phyloP scores from a whole-genome alignment of 2,329 filamentous ascomycete species.

The Alternaria angustiovoidea region DNA sequence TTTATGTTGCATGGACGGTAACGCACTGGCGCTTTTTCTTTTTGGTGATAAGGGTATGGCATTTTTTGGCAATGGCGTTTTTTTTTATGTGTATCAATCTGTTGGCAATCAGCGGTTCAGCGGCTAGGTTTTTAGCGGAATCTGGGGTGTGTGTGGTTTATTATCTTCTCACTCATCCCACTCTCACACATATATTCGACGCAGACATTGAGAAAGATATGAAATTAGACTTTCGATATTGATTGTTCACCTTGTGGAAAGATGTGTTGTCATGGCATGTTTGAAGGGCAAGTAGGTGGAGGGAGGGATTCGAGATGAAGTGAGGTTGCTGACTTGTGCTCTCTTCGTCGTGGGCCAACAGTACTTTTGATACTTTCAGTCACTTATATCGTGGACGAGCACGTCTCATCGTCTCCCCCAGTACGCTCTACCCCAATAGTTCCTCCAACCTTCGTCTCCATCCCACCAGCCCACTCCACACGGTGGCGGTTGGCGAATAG shows the following conservation, averaged over 20 bases:
- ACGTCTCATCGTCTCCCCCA: neutral
- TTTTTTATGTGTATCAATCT: neutral
- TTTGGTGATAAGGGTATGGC: slow-evolving; percentile 12
- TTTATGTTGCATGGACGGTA: slow-evolving; percentile 21
- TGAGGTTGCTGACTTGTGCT: no score
- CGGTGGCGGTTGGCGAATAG: neutral
- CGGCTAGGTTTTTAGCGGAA: slow-evolving; percentile 20
- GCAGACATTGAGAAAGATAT: neutral
- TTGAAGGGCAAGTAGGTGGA: no score
- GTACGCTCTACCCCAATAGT: neutral
- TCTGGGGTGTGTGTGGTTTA: neutral
- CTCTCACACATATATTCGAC: neutral
- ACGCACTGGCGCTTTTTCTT: slow-evolving; percentile 8
- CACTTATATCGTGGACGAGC: no score
- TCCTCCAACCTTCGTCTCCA: neutral
- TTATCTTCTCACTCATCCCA: neutral
- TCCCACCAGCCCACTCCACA: neutral
- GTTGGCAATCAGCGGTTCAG: slow-evolving; percentile 23
- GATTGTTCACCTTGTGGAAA: neutral
- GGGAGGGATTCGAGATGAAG: no score
- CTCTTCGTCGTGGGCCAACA: no score
- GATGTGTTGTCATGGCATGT: neutral
- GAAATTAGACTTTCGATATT: neutral
- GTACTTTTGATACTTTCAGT: no score
- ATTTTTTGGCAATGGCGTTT: slow-evolving; percentile 24